Evolutionary conservation across 306 rosid species (phyloP), one percentile per base, ranked within the genome.

Genomic region (Lathyrus aphaca): DNA sequence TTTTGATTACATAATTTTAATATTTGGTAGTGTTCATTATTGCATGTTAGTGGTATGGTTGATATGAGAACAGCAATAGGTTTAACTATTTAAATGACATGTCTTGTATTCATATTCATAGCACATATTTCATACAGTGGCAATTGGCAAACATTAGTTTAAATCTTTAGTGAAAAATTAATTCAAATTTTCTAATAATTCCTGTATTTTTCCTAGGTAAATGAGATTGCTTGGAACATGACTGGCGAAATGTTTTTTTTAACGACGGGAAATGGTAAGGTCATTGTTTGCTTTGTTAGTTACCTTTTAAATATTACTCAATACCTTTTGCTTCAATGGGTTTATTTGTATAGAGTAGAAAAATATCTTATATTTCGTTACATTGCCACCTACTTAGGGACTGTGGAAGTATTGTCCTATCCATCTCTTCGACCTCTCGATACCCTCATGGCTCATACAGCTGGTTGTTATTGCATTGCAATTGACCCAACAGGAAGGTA

Each of bases 151-250:
- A 14, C 56, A 29, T 66, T 66, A 65, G 19, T 57, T 44, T 48
- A 19, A 30, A 17, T 76, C 51, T 63, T 30, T 43, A 5, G 10
- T 42, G 44, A 60, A 60, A 15, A 72, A 38, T 43, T n/a, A 15
- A 16, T 39, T 66, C 16, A 48, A 64, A 11, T 53, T 7, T 46
- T 3, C 72, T 54, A 15, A 38, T 67, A 37, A 71, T 32, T 64
- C 62, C 42, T 66, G 30, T 66, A 35, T 5, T 1, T 19, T 67
- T 57, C 68, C 46, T 77, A 93, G 98, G 97, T 93, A 29, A 93
- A 93, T 80, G 98, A 93, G 81, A 93, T 93, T 84, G 91, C 98
- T 40, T 90, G 98, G 98, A 90, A 88, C 84, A 90, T 87, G 91
- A 88, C 90, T 2, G 95, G 97, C 46, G 98, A 94, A 70, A 85